phyloP scores from a whole-genome alignment of 768 basidiomycete genomes.

The Boletus bicolor region DNA sequence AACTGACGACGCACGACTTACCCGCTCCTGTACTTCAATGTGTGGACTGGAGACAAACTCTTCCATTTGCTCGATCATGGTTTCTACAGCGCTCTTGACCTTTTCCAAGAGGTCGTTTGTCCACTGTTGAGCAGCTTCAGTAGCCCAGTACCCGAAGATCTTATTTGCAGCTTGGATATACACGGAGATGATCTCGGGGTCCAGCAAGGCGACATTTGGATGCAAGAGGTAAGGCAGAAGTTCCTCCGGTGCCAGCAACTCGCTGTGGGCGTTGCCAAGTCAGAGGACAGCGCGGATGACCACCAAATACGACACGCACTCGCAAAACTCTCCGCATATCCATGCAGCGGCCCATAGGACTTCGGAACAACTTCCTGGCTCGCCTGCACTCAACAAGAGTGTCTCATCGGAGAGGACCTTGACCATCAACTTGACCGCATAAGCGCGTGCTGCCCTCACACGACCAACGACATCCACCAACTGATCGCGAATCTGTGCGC shows the following conservation, averaged over 20 bases:
- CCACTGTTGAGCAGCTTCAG: slow-evolving; percentile 76
- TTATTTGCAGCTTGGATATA: slow-evolving; percentile 84
- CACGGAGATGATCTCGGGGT: slow-evolving; percentile 65
- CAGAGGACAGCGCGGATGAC: background rate
- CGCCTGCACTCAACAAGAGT: slow-evolving; percentile 62
- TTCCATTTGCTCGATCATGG: slow-evolving; percentile 54
- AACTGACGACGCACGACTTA: slow-evolving; percentile 35
- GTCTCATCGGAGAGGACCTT: slow-evolving; percentile 77
- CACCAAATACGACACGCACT: slow-evolving; percentile 46
- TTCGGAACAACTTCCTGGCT: slow-evolving; percentile 75
- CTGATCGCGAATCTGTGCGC: slow-evolving; percentile 74
- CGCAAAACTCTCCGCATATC: slow-evolving; percentile 94
- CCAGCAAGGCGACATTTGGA: slow-evolving; percentile 51
- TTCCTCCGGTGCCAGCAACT: slow-evolving; percentile 75
- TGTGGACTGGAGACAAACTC: slow-evolving; percentile 60
- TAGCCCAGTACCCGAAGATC: slow-evolving; percentile 82
- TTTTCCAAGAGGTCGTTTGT: slow-evolving; percentile 64
- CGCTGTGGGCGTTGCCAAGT: slow-evolving; percentile 41
- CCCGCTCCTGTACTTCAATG: slow-evolving; percentile 92
- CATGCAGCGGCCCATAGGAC: slow-evolving; percentile 93
- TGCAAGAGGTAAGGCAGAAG: slow-evolving; percentile 68
- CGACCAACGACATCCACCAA: slow-evolving; percentile 84
- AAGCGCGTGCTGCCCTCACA: slow-evolving; percentile 70
- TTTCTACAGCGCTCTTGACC: slow-evolving; percentile 61
- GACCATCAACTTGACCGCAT: slow-evolving; percentile 81